phyloP scores from a whole-genome alignment of 257 asterid species.

The Solanum paucissectum region DNA sequence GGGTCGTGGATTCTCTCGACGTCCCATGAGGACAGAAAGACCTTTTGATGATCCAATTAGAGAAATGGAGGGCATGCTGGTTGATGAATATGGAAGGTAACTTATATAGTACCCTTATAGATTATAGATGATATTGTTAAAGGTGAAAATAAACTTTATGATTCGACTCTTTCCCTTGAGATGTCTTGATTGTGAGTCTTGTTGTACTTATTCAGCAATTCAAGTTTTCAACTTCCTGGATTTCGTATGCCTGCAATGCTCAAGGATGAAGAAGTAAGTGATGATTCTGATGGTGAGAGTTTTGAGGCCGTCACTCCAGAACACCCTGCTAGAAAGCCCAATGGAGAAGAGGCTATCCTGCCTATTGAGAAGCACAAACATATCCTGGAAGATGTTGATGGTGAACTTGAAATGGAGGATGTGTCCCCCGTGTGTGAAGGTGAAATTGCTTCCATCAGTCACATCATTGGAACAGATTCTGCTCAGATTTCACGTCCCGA shows the following conservation, averaged over 20 bases:
- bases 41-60: slow-evolving; percentile 83
- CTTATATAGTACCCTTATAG: background rate
- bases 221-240: slow-evolving; percentile 81
- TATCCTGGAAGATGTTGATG: slow-evolving; percentile 86
- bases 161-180: background rate
- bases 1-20: slow-evolving; percentile 40
- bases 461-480: slow-evolving; percentile 16
- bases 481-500: slow-evolving; percentile 20
- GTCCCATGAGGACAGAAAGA: slow-evolving; percentile 65
- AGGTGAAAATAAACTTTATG: background rate
- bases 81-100: slow-evolving; percentile 93
- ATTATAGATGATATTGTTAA: background rate
- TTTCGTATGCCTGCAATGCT: slow-evolving; percentile 82
- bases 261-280: slow-evolving; percentile 54
- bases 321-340: slow-evolving; percentile 38
- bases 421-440: slow-evolving; percentile 61
- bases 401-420: slow-evolving; percentile 97
- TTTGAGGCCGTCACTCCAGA: slow-evolving; percentile 94
- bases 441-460: slow-evolving; percentile 31
- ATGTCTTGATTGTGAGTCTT: slow-evolving; percentile 1
- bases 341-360: slow-evolving; percentile 24
- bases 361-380: slow-evolving; percentile 55
- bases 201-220: slow-evolving; percentile 47
- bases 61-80: slow-evolving; percentile 91
- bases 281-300: slow-evolving; percentile 87